phyloP scores from a whole-genome alignment of 805 yeast species.

The Wickerhamomyces subpelliculosus region DNA sequence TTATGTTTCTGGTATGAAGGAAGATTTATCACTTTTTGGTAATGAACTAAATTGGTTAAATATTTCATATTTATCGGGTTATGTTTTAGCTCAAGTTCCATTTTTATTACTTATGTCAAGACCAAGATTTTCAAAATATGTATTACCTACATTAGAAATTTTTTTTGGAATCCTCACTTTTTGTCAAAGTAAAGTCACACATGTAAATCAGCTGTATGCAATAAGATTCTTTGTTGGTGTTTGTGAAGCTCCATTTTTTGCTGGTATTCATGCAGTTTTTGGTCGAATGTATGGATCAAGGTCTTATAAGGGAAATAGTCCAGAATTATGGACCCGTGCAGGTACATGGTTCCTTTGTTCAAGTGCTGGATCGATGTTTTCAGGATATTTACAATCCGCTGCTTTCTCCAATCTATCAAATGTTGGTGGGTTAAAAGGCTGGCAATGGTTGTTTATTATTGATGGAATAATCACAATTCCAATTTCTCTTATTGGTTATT shows the following conservation, averaged over 20 bases:
- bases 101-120: not conserved
- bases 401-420: slow-evolving; percentile 5
- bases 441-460: slow-evolving; percentile 12
- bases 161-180: slow-evolving; percentile 44
- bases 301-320: slow-evolving; percentile 38
- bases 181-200: slow-evolving; percentile 36
- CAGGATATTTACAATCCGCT: slow-evolving; percentile 23
- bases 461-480: slow-evolving; percentile 12
- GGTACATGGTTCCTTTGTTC: slow-evolving; percentile 46
- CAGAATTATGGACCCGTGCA: slow-evolving; percentile 43
- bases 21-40: slow-evolving; percentile 43
- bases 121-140: not conserved
- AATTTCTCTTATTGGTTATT: slow-evolving; percentile 21
- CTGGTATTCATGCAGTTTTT: slow-evolving; percentile 49
- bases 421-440: slow-evolving; percentile 6
- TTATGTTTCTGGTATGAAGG: slow-evolving; percentile 50
- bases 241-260: slow-evolving; percentile 54
- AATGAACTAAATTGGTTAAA: slow-evolving; percentile 27
- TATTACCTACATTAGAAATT: slow-evolving; percentile 4
- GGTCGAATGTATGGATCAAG: slow-evolving; percentile 53
- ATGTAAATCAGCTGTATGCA: slow-evolving; percentile 43
- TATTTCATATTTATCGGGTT: not conserved
- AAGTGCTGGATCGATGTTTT: slow-evolving; percentile 43
- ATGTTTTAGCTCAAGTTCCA: slow-evolving; percentile 15
- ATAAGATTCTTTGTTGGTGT: slow-evolving; percentile 55